Conservation (phyloP, 139 green algal species). For the Volvox reticuliferus region DNA sequence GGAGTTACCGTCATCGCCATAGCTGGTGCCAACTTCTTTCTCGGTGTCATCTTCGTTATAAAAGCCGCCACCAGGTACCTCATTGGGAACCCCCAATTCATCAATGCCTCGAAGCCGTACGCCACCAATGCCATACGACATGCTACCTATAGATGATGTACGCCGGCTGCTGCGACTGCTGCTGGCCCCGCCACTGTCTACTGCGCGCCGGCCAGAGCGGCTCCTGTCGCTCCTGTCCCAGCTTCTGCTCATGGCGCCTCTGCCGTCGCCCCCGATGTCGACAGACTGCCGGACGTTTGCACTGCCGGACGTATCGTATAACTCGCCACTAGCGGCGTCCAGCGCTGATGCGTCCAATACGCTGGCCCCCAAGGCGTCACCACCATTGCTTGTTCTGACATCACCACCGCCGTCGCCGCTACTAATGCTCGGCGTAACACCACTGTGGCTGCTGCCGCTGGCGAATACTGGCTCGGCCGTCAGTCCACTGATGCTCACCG, state of each 20-base stretch:
- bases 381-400: background rate
- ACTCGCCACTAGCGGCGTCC: background rate
- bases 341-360: background rate
- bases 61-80: background rate
- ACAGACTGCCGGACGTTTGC: background rate
- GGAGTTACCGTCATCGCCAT: background rate
- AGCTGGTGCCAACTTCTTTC: background rate
- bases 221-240: background rate
- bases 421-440: background rate
- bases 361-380: no score
- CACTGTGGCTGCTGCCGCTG: conserved; percentile 16
- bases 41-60: background rate
- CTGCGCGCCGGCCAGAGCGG: background rate
- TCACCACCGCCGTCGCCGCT: background rate
- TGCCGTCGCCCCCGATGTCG: background rate
- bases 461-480: conserved; percentile 6
- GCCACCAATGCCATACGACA: conserved; percentile 7
- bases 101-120: background rate
- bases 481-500: background rate
- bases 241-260: background rate
- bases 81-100: background rate
- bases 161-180: background rate
- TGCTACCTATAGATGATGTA: background rate
- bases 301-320: conserved; percentile 4
- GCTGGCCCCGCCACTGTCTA: conserved; percentile 11